A percentile compares a stretch with the other conserved stretches of the same genome.
Evolutionary conservation across 192 early-diverging fungal species (phyloP).

Genomic region (Podila clonocystis): DNA sequence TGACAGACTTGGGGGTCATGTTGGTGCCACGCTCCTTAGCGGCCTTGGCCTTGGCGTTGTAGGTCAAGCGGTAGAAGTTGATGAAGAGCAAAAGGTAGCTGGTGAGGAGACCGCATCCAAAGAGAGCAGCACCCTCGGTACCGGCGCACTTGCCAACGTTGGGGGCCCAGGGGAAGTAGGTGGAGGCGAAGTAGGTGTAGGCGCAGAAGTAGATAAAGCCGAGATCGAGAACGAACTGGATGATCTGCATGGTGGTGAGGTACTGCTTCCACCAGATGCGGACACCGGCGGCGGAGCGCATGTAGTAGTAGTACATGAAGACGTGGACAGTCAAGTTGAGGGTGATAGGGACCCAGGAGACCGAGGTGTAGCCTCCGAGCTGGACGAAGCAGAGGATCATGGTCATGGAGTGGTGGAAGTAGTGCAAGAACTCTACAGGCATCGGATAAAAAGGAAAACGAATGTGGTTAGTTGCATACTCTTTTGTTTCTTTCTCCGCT

Average conservation of each 20-base stretch:
- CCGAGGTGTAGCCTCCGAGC: conserved; percentile 73
- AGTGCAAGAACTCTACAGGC: conserved; percentile 82
- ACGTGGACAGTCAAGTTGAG: conserved; percentile 88
- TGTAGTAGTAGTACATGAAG: conserved; percentile 90
- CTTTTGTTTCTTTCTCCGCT: no score
- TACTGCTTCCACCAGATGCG: conserved; percentile 93
- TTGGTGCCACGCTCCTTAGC: conserved; percentile 6
- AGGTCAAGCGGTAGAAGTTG: conserved; percentile 86
- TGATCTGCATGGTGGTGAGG: conserved; percentile 88
- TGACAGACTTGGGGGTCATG: conserved; percentile 14
- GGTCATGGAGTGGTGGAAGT: conserved; percentile 90
- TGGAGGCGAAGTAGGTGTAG: conserved; percentile 76
- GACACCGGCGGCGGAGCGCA: conserved; percentile 74
- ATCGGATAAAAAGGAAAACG: not conserved
- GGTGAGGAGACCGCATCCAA: conserved; percentile 80
- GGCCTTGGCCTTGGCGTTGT: conserved; percentile 55
- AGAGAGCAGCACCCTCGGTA: conserved; percentile 74
- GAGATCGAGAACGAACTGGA: conserved; percentile 88
- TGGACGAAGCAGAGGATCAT: conserved; percentile 85
- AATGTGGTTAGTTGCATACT: conserved; percentile 1
- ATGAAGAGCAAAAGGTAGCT: conserved; percentile 87
- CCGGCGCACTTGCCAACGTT: conserved; percentile 75
- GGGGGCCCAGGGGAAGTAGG: conserved; percentile 67
- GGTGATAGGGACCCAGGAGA: conserved; percentile 81
- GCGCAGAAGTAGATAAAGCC: conserved; percentile 85